These are phyloP conservation scores for Opeltia flavorubescens DNA, from an alignment of 495 filamentous ascomycete species.

Conservation along the genomic window DNA sequence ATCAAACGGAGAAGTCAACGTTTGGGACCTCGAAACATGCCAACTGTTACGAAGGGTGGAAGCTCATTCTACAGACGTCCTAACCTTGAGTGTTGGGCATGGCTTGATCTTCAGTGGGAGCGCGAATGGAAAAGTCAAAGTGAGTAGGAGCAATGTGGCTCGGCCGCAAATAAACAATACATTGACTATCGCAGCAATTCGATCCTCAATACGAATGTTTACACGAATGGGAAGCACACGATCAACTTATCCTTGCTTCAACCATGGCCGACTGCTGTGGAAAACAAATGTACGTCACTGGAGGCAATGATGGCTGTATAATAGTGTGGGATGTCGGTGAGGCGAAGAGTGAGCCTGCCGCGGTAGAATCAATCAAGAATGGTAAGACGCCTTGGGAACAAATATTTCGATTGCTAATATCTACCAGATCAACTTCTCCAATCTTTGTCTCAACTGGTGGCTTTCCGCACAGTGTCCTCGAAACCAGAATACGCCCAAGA, in stretches of 20 bases:
- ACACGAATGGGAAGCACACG: conserved; percentile 70
- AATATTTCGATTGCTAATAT: background rate
- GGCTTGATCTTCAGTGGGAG: conserved; percentile 75
- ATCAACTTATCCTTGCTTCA: conserved; percentile 79
- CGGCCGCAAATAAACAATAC: conserved; percentile 16
- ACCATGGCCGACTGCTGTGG: conserved; percentile 51
- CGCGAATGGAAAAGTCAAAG: conserved; percentile 66
- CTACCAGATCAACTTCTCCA: conserved; percentile 61
- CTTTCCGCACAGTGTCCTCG: conserved; percentile 81
- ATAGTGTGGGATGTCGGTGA: conserved; percentile 74
- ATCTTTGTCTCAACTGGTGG: conserved; percentile 69
- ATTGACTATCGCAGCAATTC: conserved; percentile 47
- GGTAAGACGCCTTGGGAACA: conserved; percentile 23
- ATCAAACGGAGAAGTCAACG: conserved; percentile 77
- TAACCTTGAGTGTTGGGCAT: conserved; percentile 69
- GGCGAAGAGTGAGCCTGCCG: conserved; percentile 28
- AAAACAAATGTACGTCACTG: conserved; percentile 72
- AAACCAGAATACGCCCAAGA: conserved; percentile 71
- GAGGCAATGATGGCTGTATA: conserved; percentile 84
- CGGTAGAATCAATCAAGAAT: conserved; percentile 41
- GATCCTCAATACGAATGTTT: conserved; percentile 79
- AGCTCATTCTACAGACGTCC: conserved; percentile 67
- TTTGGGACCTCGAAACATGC: conserved; percentile 92
- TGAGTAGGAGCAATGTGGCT: conserved; percentile 25
- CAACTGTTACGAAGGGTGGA: conserved; percentile 79